phyloP scores from a whole-genome alignment of 2,329 filamentous ascomycete species.

The Escovopsis sp. region DNA sequence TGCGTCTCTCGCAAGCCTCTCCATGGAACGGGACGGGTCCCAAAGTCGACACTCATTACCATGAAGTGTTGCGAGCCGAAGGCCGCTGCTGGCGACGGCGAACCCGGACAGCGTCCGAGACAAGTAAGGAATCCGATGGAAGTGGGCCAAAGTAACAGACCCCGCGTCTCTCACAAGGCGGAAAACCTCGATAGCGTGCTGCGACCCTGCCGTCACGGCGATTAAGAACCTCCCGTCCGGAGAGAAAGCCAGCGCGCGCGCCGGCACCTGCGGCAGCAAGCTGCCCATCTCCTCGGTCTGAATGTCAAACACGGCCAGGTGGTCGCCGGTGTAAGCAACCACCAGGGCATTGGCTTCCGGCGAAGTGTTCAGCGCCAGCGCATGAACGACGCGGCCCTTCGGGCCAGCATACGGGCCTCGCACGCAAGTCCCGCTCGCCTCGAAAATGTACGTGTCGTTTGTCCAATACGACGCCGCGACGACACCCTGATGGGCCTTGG shows the following conservation, averaged over 20 bases:
- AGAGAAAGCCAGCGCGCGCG: neutral
- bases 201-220: neutral
- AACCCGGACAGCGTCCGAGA: neutral
- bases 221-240: constrained; percentile 1
- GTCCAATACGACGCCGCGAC: neutral
- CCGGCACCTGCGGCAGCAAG: neutral
- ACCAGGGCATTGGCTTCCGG: neutral
- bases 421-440: neutral
- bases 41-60: constrained; percentile 1
- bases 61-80: constrained; percentile 1
- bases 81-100: neutral
- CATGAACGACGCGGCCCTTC: neutral
- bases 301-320: neutral
- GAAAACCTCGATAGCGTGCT: constrained; percentile 1
- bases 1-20: neutral
- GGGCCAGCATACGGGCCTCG: neutral
- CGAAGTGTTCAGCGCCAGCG: neutral
- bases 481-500: neutral
- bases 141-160: neutral
- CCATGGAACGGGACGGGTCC: neutral
- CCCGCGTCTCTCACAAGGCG: neutral
- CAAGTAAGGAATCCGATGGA: neutral
- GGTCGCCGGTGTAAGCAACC: neutral
- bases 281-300: neutral
- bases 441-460: neutral